Conservation (phyloP, 2,329 filamentous ascomycete species). For the Penicillium polonicum region DNA sequence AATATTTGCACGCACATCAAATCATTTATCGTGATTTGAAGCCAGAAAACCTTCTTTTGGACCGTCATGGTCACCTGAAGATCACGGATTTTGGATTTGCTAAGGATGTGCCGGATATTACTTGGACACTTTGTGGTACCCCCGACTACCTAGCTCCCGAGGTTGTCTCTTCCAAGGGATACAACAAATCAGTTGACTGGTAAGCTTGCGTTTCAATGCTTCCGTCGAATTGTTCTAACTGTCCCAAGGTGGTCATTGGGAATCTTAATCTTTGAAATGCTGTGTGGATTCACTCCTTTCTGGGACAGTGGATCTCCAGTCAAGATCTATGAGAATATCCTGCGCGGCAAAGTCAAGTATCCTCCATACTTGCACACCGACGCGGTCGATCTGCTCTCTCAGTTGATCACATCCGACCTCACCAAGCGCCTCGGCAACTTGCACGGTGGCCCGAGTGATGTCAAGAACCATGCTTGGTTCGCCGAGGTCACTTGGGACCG, state of each 20-base stretch:
- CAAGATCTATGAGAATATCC: constrained; percentile 99
- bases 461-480: constrained; percentile 96
- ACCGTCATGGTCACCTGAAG: constrained; percentile 90
- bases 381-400: constrained; percentile 86
- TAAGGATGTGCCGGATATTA: constrained; percentile 97
- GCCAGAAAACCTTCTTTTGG: constrained; percentile 87
- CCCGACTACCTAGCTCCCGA: constrained; percentile 97
- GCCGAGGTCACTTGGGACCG: constrained; percentile 97
- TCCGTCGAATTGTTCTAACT: constrained; percentile 5
- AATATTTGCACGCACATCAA: constrained; percentile 90
- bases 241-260: constrained; percentile 91
- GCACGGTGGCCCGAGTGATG: constrained; percentile 84
- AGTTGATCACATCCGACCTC: constrained; percentile 89
- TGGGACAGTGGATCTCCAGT: constrained; percentile 98
- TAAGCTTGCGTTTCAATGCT: constrained; percentile 50
- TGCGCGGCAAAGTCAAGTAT: constrained; percentile 94
- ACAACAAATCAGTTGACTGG: constrained; percentile 99
- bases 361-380: constrained; percentile 93
- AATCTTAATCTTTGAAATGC: constrained; percentile 98
- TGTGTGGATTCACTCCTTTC: constrained; percentile 97
- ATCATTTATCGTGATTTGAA: constrained; percentile 99
- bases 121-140: constrained; percentile 96
- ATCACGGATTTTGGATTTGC: constrained; percentile 99
- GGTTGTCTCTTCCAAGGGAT: constrained; percentile 98
- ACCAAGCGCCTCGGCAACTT: constrained; percentile 94